Evolutionary conservation across 306 rosid species (phyloP).

Genomic region (Sechiopsis laciniata): DNA sequence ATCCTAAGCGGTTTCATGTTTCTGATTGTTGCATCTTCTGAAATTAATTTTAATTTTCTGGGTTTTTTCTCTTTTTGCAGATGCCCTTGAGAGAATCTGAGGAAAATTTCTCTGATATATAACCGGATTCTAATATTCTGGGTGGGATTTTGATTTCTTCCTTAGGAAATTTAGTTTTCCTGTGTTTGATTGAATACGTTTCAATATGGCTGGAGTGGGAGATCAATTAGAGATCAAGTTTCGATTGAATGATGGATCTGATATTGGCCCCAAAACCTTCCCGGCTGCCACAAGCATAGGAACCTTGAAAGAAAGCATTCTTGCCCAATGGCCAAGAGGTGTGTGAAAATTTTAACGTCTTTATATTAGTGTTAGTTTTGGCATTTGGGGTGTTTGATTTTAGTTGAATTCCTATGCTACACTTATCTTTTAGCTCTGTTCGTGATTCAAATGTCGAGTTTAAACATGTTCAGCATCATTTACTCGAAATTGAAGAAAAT

Average conservation of each 20-base stretch:
- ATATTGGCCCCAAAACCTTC: conserved; percentile 76
- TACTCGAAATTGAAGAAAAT: background rate
- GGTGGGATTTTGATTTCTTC: background rate
- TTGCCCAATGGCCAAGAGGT: conserved; percentile 95
- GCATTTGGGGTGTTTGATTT: background rate
- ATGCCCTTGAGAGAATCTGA: background rate
- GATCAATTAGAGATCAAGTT: conserved; percentile 81
- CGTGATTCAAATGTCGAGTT: conserved; percentile 5
- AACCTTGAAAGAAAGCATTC: conserved; percentile 67
- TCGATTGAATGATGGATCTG: conserved; percentile 73
- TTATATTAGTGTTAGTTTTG: background rate
- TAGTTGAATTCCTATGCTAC: too few species aligned
- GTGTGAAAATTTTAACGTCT: background rate
- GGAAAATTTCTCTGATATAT: background rate
- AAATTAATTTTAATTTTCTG: conserved; percentile 8
- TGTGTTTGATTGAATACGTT: conserved; percentile 3
- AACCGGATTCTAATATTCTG: background rate
- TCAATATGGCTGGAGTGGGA: conserved; percentile 63
- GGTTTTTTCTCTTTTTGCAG: conserved; percentile 14
- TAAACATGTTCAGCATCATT: background rate
- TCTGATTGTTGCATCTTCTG: conserved; percentile 4
- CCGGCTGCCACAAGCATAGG: conserved; percentile 69
- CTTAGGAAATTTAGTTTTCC: background rate
- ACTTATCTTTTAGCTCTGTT: conserved; percentile 5
- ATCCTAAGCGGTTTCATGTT: background rate